Conservation (phyloP, 148 eudicot genomes). For the Dysphania ambrosioides region DNA sequence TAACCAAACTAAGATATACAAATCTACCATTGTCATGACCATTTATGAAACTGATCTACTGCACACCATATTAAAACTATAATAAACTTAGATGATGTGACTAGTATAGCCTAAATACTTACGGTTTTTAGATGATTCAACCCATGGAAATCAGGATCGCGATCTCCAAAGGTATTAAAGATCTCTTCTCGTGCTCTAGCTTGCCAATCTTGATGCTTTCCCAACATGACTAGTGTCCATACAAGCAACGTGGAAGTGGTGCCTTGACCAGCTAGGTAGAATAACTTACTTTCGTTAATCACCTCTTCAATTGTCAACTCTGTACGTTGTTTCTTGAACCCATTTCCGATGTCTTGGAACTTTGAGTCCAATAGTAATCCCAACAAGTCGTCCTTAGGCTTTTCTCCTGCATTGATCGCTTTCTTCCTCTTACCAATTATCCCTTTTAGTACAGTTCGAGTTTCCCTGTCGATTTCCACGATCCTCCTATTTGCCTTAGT, state of each 20-base stretch:
- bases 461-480: slow-evolving; percentile 4
- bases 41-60: too few relatives aligned
- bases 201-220: slow-evolving; percentile 36
- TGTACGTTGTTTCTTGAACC: neutral
- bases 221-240: slow-evolving; percentile 32
- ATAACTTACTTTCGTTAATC: slow-evolving; percentile 31
- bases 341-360: neutral
- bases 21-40: too few relatives aligned
- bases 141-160: slow-evolving; percentile 26
- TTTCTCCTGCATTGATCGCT: slow-evolving; percentile 15
- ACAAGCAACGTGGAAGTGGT: slow-evolving; percentile 31
- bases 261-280: slow-evolving; percentile 36
- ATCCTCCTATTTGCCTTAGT: slow-evolving; percentile 27
- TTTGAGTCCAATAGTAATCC: slow-evolving; percentile 28
- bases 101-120: neutral
- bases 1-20: too few relatives aligned
- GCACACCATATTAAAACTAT: too few relatives aligned
- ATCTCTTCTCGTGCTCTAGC: slow-evolving; percentile 31
- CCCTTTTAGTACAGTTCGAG: slow-evolving; percentile 4
- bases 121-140: slow-evolving; percentile 23
- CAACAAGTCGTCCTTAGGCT: slow-evolving; percentile 15
- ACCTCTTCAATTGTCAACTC: slow-evolving; percentile 23
- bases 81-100: too few relatives aligned
- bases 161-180: slow-evolving; percentile 20
- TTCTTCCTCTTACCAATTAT: slow-evolving; percentile 23